Percentiles rank a stretch among this genome's conserved stretches.
phyloP scores from a whole-genome alignment of 78 protist genomes.

The Polysphondylium violaceum region DNA sequence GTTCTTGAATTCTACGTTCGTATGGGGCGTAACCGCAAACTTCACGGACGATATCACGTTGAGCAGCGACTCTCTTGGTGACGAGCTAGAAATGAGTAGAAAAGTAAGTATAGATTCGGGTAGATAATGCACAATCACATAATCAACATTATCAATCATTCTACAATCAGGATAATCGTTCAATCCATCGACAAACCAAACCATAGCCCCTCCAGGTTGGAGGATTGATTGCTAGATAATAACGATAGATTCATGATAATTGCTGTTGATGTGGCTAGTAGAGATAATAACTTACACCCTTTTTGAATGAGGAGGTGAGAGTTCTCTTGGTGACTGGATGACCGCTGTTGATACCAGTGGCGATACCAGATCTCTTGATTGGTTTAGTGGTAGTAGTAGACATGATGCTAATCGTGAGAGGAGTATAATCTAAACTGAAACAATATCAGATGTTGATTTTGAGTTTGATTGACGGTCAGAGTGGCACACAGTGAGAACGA shows the following conservation, averaged over 20 bases:
- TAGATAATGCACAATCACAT: too few species aligned
- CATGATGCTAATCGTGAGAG: too few species aligned
- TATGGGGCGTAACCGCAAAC: constrained; percentile 95
- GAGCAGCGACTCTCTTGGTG: constrained; percentile 60
- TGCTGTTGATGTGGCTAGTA: background rate
- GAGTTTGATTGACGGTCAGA: too few species aligned
- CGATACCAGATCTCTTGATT: constrained; percentile 64
- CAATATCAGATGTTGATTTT: too few species aligned
- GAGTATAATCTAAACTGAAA: too few species aligned
- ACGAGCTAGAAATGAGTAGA: too few species aligned
- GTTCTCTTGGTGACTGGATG: constrained; percentile 58
- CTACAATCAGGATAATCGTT: too few species aligned
- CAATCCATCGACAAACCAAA: too few species aligned
- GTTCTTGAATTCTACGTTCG: constrained; percentile 94
- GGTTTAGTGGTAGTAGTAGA: constrained; percentile 5
- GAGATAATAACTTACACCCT: constrained; percentile 28
- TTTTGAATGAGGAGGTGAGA: constrained; percentile 33
- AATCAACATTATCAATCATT: too few species aligned
- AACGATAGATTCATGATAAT: background rate
- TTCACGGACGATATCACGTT: constrained; percentile 92
- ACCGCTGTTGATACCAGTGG: constrained; percentile 86
- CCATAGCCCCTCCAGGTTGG: too few species aligned
- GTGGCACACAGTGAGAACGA: too few species aligned
- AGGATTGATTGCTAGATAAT: background rate
- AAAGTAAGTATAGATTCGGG: too few species aligned